Base-by-base conservation (phyloP, 2,329 filamentous ascomycete genomes). In the Fusarium beomiforme region DNA sequence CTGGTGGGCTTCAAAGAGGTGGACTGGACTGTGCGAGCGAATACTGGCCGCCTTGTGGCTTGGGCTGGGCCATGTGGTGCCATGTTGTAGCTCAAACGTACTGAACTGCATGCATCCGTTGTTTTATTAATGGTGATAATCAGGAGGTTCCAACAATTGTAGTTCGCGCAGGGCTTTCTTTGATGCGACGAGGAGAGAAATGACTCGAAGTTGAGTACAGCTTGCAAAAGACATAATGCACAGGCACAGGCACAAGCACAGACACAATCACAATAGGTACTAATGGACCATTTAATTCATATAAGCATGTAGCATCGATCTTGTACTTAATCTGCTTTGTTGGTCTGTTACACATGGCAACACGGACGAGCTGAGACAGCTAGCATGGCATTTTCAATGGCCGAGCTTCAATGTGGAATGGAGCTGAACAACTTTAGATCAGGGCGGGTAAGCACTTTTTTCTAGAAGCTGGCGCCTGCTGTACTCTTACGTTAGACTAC, bases 11-110 rank as follows among this genome's bases (percentile, higher is more conserved):
- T 53, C 11, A 44, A 26, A 41, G 21, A 58, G 49, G 34, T 57
- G 19, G 61, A 57, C 64, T 31, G 9, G n/a, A 69, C 54, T 23
- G 57, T 67, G 53, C n/a, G 69, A 55, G 51, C 39, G 46, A 51
- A 60, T 41, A 49, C 50, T 64, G 54, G 34, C 24, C 53, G 49
- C 21, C 14, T 33, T 34, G 49, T 62, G 62, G 66, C 64, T 72
- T 59, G 57, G 37, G 29, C 49, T 59, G 57, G 37, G 29, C 49
- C 44, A 63, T 72, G 66, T 67, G 66, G 72, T 72, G 61, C 69
- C 61, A 69, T 69, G 47, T 46, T 53, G 42, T 57, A 69, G 47
- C 37, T 54, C 37, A 31, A 60, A 60, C 31, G 21, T 36, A 64
- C 11, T 41, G 23, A n/a, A 37, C 34, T 47, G 57, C 53, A 58